These are phyloP conservation scores for Fremontodendron californicum DNA, from an alignment of 345 rosid species.

Conservation along the genomic window DNA sequence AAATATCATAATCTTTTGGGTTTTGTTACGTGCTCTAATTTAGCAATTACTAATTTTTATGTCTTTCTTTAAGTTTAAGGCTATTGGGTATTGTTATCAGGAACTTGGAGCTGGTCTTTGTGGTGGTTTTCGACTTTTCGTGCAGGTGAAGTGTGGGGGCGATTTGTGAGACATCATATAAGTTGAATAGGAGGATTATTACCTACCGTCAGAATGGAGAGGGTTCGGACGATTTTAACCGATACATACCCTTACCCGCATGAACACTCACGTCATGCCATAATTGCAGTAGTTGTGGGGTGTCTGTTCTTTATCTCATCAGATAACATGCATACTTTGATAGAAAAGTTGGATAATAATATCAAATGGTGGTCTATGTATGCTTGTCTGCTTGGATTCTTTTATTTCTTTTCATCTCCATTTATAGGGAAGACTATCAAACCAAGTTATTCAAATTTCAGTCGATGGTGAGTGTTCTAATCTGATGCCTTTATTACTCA, in stretches of 20 bases:
- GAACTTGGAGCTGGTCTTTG: slow-evolving; percentile 20
- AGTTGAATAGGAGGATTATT: slow-evolving; percentile 21
- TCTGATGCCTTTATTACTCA: not conserved
- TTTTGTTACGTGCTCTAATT: not conserved
- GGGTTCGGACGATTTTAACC: slow-evolving; percentile 82
- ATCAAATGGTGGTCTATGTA: slow-evolving; percentile 99
- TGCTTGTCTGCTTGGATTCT: slow-evolving; percentile 95
- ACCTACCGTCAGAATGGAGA: slow-evolving; percentile 71
- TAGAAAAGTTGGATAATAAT: slow-evolving; percentile 82
- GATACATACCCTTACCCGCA: slow-evolving; percentile 94
- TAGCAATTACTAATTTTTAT: not conserved
- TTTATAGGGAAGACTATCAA: slow-evolving; percentile 91
- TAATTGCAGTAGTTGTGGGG: slow-evolving; percentile 88
- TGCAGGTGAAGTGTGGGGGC: slow-evolving; percentile 17
- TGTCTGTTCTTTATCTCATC: slow-evolving; percentile 96
- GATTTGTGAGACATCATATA: slow-evolving; percentile 17
- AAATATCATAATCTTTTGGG: not conserved
- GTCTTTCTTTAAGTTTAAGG: not conserved
- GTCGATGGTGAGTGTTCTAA: slow-evolving; percentile 70
- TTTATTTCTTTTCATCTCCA: slow-evolving; percentile 98
- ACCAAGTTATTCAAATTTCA: slow-evolving; percentile 95
- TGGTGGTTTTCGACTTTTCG: slow-evolving; percentile 9
- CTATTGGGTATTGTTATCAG: slow-evolving; percentile 16
- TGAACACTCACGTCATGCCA: slow-evolving; percentile 95
- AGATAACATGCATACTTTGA: slow-evolving; percentile 91